A percentile compares a stretch with the other conserved stretches of the same genome.
Evolutionary conservation across 106 monocot genomes (phyloP).

Genomic region (Allium cepa): DNA sequence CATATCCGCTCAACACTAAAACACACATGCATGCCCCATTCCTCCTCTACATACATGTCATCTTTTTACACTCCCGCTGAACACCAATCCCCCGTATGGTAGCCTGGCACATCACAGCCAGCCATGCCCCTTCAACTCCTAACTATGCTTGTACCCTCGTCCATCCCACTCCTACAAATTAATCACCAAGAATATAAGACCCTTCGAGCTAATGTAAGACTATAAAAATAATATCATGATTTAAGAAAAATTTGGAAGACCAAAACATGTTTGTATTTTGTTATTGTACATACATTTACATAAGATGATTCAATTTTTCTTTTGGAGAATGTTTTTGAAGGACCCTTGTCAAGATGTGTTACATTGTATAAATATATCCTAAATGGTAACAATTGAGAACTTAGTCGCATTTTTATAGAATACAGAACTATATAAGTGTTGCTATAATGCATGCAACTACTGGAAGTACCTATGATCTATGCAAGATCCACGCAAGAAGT

Average conservation of each 20-base stretch:
- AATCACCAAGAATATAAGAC: constrained; percentile 80
- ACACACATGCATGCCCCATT: too few relatives aligned
- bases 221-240: constrained; percentile 14
- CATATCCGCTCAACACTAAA: too few relatives aligned
- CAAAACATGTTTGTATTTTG: not conserved
- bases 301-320: constrained; percentile 84
- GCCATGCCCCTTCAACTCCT: too few relatives aligned
- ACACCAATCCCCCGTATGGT: too few relatives aligned
- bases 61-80: too few relatives aligned
- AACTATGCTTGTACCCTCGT: too few relatives aligned
- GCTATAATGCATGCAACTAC: not conserved
- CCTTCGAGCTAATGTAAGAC: constrained; percentile 87
- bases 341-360: constrained; percentile 68
- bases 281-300: constrained; percentile 50
- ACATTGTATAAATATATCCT: constrained; percentile 86
- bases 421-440: too few relatives aligned
- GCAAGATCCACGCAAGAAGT: constrained; percentile 65
- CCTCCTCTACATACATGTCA: too few relatives aligned
- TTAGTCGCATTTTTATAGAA: not conserved
- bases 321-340: constrained; percentile 55
- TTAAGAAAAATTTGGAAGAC: not conserved
- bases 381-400: not conserved
- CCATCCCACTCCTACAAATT: too few relatives aligned
- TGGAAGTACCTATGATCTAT: constrained; percentile 50
- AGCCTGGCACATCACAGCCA: too few relatives aligned